Evolutionary conservation across 768 basidiomycete genomes (phyloP), one percentile per base, ranked within the genome.

Genomic region (Agrocybe praecox): DNA sequence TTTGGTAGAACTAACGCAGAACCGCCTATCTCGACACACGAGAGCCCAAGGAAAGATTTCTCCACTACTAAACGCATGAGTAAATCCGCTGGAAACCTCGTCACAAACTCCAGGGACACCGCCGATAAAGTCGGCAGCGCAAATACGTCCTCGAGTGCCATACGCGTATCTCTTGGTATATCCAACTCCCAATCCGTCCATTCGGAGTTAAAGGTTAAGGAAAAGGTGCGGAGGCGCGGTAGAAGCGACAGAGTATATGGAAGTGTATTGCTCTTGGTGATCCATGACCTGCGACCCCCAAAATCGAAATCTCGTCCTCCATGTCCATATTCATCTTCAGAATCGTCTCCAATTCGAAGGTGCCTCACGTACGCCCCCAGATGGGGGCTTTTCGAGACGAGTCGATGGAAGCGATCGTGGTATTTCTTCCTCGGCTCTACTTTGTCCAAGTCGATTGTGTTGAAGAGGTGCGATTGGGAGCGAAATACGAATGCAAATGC

Each of bases 141-240:
- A 43, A 67, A 63, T 2, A 63, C 24, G 5, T 24, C 34, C 6
- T 50, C 46, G 1, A 67, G 26, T 0, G 63, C 58, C 6, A 43
- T 24, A 22, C 55, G 57, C 15, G 56, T 58, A 12, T 61, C 47
- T 1, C 46, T 42, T 5, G 56, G 57, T 9, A 67, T 57, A 1
- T 34, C 51, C 12, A 17, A 2, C 15, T 56, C 57, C 65, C 65
- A 67, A 3, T 59, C 11, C 12, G 48, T 59, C 57, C 59, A 46
- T 6, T 64, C 63, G 0, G 61, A 58, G 45, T 65, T 67, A 57
- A 67, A 67, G 4, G 53, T 63, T 8, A 67, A 52, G 14, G 65
- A 61, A 33, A 67, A 65, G 3, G 56, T 46, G 32, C 58, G 50
- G 7, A 67, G 52, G 2, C 60, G 50, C 0, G 63, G 56, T 9